phyloP scores from a whole-genome alignment of 768 basidiomycete species.

The Tylopilus vinaceipallidus region DNA sequence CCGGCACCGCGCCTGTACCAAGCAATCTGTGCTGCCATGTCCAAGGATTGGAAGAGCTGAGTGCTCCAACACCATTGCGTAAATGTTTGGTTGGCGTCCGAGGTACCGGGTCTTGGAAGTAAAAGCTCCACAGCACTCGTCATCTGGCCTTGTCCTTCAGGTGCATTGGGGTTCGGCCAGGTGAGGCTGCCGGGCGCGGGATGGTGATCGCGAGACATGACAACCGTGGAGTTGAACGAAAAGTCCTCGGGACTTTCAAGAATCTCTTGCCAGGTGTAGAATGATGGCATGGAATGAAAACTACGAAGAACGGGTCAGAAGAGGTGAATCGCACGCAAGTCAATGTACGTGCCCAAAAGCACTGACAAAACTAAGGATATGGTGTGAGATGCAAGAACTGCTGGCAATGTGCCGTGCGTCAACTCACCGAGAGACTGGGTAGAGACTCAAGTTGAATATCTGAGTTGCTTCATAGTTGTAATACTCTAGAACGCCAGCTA shows the following conservation, averaged over 20 bases:
- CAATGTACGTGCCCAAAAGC: conserved; percentile 48
- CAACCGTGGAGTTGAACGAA: conserved; percentile 56
- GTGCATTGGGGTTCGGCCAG: conserved; percentile 57
- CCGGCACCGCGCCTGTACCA: conserved; percentile 61
- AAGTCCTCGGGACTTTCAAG: conserved; percentile 49
- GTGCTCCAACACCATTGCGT: conserved; percentile 65
- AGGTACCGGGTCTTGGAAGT: conserved; percentile 50
- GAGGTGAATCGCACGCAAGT: neutral
- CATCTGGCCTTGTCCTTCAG: conserved; percentile 53
- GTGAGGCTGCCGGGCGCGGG: conserved; percentile 49
- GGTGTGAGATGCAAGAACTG: neutral
- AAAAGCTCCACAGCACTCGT: conserved; percentile 49
- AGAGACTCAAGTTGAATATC: conserved; percentile 55
- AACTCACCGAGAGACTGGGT: conserved; percentile 44
- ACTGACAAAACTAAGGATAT: conserved; percentile 48
- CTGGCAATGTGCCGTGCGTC: neutral
- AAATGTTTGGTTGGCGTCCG: conserved; percentile 54
- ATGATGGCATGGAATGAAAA: conserved; percentile 63
- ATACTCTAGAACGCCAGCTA: conserved; percentile 37
- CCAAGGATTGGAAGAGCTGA: conserved; percentile 58
- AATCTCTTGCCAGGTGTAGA: conserved; percentile 60
- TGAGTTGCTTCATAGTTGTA: conserved; percentile 54
- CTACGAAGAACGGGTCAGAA: conserved; percentile 24
- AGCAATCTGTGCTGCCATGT: conserved; percentile 54
- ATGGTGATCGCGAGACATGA: conserved; percentile 55